Percentiles rank a stretch among this genome's conserved stretches.
phyloP scores from a whole-genome alignment of 2,329 filamentous ascomycete genomes.

The Pseudogymnoascus sp. region DNA sequence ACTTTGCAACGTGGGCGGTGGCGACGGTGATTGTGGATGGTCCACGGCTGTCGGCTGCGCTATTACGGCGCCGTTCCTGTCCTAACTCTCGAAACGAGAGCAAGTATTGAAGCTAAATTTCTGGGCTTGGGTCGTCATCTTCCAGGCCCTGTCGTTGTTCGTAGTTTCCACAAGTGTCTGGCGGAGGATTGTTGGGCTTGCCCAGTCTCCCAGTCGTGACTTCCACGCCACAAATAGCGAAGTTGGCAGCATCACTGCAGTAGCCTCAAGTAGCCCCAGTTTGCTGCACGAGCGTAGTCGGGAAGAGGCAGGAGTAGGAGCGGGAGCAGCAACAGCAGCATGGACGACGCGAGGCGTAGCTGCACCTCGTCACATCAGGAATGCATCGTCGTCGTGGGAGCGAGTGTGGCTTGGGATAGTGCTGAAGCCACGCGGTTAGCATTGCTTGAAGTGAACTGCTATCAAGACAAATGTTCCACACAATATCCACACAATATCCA shows the following conservation, averaged over 20 bases:
- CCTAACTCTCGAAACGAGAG: neutral
- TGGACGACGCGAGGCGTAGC: neutral
- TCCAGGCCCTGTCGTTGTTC: neutral
- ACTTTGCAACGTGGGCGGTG: neutral
- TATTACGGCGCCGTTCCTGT: neutral
- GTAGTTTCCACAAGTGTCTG: neutral
- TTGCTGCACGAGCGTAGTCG: neutral
- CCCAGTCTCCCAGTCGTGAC: neutral
- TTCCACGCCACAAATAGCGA: neutral
- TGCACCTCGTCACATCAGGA: neutral
- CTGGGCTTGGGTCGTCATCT: neutral
- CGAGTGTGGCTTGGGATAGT: neutral
- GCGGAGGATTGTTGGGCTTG: neutral
- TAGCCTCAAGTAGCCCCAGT: neutral
- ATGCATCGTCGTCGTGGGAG: neutral
- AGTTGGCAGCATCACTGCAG: neutral
- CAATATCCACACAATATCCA: neutral
- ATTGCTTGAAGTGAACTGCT: neutral
- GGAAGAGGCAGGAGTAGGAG: neutral
- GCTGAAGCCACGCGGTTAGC: constrained; percentile 6
- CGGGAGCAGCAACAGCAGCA: neutral
- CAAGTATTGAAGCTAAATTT: neutral
- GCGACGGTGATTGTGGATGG: neutral
- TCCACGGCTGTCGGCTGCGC: neutral
- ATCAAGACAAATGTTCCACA: neutral